Evolutionary conservation across 2,329 filamentous ascomycete species (phyloP).

Genomic region (Xylaria sp.): DNA sequence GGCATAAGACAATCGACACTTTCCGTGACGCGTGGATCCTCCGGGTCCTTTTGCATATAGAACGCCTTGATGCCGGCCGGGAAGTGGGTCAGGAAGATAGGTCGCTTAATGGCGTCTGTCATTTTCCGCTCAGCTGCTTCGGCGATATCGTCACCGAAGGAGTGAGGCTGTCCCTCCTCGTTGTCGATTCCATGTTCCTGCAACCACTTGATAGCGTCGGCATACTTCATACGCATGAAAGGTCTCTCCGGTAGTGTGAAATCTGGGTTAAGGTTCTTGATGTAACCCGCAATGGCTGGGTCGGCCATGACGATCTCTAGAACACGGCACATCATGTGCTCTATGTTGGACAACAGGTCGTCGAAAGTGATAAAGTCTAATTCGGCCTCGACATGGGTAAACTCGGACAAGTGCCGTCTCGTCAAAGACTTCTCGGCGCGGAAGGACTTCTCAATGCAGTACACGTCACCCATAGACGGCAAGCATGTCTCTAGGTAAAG

Average conservation of each 20-base stretch:
- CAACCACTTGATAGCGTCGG: conserved; percentile 94
- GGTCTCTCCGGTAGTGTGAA: conserved; percentile 85
- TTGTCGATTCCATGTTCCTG: conserved; percentile 89
- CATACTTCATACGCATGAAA: conserved; percentile 94
- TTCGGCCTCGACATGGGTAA: conserved; percentile 96
- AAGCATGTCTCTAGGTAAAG: conserved; percentile 96
- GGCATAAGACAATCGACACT: conserved; percentile 89
- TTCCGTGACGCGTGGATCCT: conserved; percentile 87
- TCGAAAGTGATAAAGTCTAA: conserved; percentile 95
- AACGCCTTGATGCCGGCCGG: conserved; percentile 98
- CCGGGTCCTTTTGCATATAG: conserved; percentile 93
- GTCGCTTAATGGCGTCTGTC: conserved; percentile 95
- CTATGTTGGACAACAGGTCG: conserved; percentile 87
- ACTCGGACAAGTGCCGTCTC: conserved; percentile 92
- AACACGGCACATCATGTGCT: conserved; percentile 86
- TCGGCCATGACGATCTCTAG: conserved; percentile 81
- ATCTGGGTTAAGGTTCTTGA: conserved; percentile 89
- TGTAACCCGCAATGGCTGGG: conserved; percentile 74
- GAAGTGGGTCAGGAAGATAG: conserved; percentile 98
- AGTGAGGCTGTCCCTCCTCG: conserved; percentile 89
- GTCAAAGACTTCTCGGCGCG: conserved; percentile 96
- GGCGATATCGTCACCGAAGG: conserved; percentile 96
- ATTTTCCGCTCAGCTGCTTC: conserved; percentile 96
- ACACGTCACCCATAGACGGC: conserved; percentile 91
- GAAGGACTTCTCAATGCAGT: conserved; percentile 99